phyloP scores from a whole-genome alignment of 1,139 yeast genomes.

The Scheffersomyces illinoinensis region DNA sequence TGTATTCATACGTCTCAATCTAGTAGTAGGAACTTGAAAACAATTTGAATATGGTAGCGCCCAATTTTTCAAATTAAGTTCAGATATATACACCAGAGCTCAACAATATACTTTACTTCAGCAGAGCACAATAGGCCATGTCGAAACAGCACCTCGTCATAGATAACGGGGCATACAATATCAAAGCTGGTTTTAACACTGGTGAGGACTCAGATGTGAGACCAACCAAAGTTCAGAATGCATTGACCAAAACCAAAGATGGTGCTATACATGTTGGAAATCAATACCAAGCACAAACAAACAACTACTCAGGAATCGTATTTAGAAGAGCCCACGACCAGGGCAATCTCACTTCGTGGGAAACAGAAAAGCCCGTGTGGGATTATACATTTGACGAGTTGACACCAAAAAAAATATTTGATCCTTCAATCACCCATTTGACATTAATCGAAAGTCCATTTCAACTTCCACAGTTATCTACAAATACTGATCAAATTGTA shows the following conservation, averaged over 20 bases:
- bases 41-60: not conserved
- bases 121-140: conserved; percentile 2
- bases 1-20: too few species aligned
- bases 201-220: conserved; percentile 16
- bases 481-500: conserved; percentile 85
- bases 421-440: conserved; percentile 51
- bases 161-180: conserved; percentile 86
- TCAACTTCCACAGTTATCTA: conserved; percentile 79
- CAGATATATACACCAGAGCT: not conserved
- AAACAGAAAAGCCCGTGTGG: conserved; percentile 90
- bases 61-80: not conserved
- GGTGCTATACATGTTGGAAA: conserved; percentile 71
- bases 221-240: conserved; percentile 63
- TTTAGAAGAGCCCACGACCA: conserved; percentile 83
- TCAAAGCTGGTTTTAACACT: conserved; percentile 69
- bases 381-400: conserved; percentile 59
- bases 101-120: not conserved
- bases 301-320: conserved; percentile 73
- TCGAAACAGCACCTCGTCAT: conserved; percentile 41
- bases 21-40: not conserved
- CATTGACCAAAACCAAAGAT: conserved; percentile 74
- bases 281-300: conserved; percentile 61
- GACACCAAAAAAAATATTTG: conserved; percentile 35
- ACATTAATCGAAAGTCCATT: conserved; percentile 77
- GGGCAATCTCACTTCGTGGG: conserved; percentile 93